A percentile compares a stretch with the other conserved stretches of the same genome.
Evolutionary conservation across 2,329 filamentous ascomycete species (phyloP).

Genomic region (Diaporthe destruens): DNA sequence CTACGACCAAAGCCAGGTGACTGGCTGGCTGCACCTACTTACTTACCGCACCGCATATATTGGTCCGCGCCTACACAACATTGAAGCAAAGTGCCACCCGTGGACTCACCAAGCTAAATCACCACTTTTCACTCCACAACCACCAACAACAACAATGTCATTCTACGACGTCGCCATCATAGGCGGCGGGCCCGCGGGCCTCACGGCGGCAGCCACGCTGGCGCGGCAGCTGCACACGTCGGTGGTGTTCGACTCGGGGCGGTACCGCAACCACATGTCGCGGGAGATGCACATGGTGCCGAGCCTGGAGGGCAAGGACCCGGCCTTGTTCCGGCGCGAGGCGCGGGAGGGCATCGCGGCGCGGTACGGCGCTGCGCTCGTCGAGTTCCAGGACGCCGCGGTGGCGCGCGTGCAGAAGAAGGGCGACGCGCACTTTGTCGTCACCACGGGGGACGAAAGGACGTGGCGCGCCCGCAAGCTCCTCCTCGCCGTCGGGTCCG

Average conservation of each 20-base stretch:
- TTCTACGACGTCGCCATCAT: slow-evolving; percentile 56
- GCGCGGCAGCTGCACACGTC: slow-evolving; percentile 62
- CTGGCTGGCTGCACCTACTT: neutral
- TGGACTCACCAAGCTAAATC: no score
- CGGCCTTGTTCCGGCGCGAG: slow-evolving; percentile 52
- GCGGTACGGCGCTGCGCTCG: slow-evolving; percentile 52
- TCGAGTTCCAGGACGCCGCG: slow-evolving; percentile 49
- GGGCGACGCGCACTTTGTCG: slow-evolving; percentile 49
- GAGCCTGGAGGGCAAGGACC: slow-evolving; percentile 54
- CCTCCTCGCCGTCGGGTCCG: slow-evolving; percentile 66
- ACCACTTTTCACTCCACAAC: neutral
- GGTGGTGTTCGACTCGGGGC: slow-evolving; percentile 62
- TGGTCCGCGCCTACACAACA: neutral
- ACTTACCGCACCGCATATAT: no score
- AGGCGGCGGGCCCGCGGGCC: slow-evolving; percentile 66
- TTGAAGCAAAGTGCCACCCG: neutral
- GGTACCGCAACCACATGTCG: slow-evolving; percentile 63
- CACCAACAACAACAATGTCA: slow-evolving; percentile 1
- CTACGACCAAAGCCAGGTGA: neutral
- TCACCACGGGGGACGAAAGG: slow-evolving; percentile 52
- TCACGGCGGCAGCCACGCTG: slow-evolving; percentile 61
- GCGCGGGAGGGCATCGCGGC: slow-evolving; percentile 49
- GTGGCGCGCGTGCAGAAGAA: slow-evolving; percentile 48
- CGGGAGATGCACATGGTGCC: slow-evolving; percentile 62
- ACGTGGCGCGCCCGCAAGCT: slow-evolving; percentile 64